phyloP scores from a whole-genome alignment of 2,329 filamentous ascomycete genomes.

The Daldinia eschscholtzii region DNA sequence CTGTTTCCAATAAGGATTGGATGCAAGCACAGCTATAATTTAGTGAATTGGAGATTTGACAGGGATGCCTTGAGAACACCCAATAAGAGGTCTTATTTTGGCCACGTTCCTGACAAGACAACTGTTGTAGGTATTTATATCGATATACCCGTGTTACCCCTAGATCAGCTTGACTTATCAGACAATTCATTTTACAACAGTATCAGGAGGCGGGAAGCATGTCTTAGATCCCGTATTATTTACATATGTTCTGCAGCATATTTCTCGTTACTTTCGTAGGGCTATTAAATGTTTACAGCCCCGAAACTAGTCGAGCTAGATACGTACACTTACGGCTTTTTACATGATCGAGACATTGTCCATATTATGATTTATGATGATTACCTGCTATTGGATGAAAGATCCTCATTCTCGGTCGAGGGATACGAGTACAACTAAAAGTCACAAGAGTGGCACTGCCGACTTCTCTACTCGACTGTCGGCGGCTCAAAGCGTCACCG shows the following conservation, averaged over 20 bases:
- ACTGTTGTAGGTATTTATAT: conserved; percentile 25
- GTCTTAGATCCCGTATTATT: conserved; percentile 7
- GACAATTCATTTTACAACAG: conserved; percentile 11
- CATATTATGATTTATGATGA: neutral
- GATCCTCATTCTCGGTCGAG: neutral
- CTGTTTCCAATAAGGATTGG: conserved; percentile 30
- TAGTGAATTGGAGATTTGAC: conserved; percentile 32
- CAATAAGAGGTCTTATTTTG: conserved; percentile 29
- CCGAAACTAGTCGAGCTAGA: too few species aligned
- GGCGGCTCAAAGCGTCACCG: conserved; percentile 2
- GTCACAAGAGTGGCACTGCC: conserved; percentile 2
- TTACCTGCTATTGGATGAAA: neutral
- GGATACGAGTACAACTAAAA: neutral
- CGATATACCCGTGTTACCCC: conserved; percentile 19
- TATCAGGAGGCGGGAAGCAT: conserved; percentile 4
- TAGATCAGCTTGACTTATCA: conserved; percentile 1
- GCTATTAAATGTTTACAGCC: neutral
- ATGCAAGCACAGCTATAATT: conserved; percentile 27
- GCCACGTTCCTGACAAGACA: conserved; percentile 32
- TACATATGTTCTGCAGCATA: conserved; percentile 8
- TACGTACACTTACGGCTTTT: neutral
- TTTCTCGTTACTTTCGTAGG: conserved; percentile 10
- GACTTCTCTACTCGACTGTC: neutral
- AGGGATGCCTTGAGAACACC: conserved; percentile 27
- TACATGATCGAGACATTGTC: neutral